phyloP scores from a whole-genome alignment of 352 stramenopile species.

The Detonula confervacea region DNA sequence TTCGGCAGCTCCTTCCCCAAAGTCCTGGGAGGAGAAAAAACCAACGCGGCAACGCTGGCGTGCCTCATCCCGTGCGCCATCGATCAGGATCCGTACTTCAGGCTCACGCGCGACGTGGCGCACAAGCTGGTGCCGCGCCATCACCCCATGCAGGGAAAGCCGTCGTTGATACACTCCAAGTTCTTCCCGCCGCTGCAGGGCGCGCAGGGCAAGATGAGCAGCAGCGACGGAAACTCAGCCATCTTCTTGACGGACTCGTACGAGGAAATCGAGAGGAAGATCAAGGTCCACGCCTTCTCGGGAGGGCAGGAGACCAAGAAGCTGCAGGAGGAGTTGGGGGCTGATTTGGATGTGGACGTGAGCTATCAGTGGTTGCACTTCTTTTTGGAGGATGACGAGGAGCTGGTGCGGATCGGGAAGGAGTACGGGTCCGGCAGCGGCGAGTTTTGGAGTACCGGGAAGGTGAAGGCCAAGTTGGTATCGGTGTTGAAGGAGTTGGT shows the following conservation, averaged over 20 bases:
- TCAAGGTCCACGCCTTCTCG: conserved; percentile 87
- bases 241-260: conserved; percentile 99
- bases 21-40: conserved; percentile 62
- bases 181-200: conserved; percentile 99
- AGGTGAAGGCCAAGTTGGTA: conserved; percentile 98
- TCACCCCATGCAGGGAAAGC: conserved; percentile 84
- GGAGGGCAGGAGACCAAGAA: conserved; percentile 98
- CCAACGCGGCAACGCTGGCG: conserved; percentile 86
- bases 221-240: conserved; percentile 93
- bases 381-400: conserved; percentile 98
- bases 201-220: conserved; percentile 98
- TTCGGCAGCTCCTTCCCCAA: conserved; percentile 97
- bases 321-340: conserved; percentile 97
- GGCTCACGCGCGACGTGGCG: conserved; percentile 96
- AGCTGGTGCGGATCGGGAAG: conserved; percentile 90
- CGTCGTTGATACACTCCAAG: conserved; percentile 99
- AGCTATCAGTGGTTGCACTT: conserved; percentile 99
- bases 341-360: conserved; percentile 98
- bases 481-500: conserved; percentile 92
- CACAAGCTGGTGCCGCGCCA: conserved; percentile 92
- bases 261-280: conserved; percentile 93
- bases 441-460: conserved; percentile 93
- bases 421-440: conserved; percentile 96
- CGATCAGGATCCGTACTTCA: conserved; percentile 95
- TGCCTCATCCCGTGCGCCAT: conserved; percentile 99